Base-by-base conservation (phyloP, 2,329 filamentous ascomycete genomes). In the Dactylonectria estremocensis region DNA sequence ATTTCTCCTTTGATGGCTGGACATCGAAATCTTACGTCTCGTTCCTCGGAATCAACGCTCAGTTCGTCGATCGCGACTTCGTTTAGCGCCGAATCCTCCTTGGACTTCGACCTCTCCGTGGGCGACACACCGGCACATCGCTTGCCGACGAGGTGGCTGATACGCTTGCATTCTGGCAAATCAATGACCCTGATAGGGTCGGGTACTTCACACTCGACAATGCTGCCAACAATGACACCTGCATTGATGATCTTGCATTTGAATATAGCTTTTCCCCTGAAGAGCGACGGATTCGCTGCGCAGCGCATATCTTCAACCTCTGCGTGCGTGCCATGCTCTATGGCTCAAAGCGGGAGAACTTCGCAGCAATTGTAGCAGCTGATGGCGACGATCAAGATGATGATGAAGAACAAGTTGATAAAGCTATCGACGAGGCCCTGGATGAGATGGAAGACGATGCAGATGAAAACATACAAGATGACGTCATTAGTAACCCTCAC, bases 341-440 rank as follows among this genome's bases (percentile, higher is more conserved):
- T 16, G 24, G 22, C 31, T 53, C 28, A 7, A 35, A 53, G 50
- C 24, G 50, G 14, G 50, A 53, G 28, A 53, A n/a, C 50, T 35
- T 53, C 5, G 13, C 50, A 16, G 14, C 50, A 35, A 53, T 53
- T 35, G n/a, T 35, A 9, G 24, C 28, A 16, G 24, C 50, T 5
- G 11, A 53, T 53, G 9, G 50, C n/a, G 24, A 50, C 22, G 10
- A 50, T 50, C 20, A 50, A 50, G 48, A 50, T 50, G 48, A 28
- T 10, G 20, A 50, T 16, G 22, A 50, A 14, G 18, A 50, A 16
- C 18, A 28, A 28, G 22, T 50, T 50, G 9, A 50, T 50, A 2
- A 50, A 50, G 48, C 48, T 28, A 50, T 50, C 20, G 48, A 50
- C 48, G 48, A 50, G 22, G 48, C 48, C 10, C 48, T 50, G 48